Evolutionary conservation across 2,329 filamentous ascomycete genomes (phyloP), one percentile per base, ranked within the genome.

Genomic region (Fusarium siculi): DNA sequence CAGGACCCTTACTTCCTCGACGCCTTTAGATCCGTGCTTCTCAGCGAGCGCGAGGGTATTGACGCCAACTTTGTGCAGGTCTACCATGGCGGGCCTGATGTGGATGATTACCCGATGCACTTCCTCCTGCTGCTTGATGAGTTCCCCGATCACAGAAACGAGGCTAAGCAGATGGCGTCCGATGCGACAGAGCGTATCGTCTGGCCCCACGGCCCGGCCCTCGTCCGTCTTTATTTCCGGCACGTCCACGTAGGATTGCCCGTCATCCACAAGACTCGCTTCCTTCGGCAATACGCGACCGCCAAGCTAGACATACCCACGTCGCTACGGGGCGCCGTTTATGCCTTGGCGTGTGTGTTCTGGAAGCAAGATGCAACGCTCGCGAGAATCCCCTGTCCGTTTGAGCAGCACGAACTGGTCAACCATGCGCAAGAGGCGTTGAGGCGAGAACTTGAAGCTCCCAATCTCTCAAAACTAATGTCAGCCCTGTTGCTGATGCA

Each of bases 1-100:
- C 85, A 87, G 69, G 85, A 87, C 60, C 81, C 84, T 4, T 81
- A 85, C 68, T 80, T 87, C 14, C 79, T 87, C 9, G 82, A 84
- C 42, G 85, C 84, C 16, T 86, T 87, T 60, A 79, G 85, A 23
- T 86, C 85, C 40, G 81, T 84, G 23, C 82, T 87, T 34, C 76
- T 86, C 49, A 85, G 85, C 47, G 81, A 82, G 53, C 82, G 83
- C n/a, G 80, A 81, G 23, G 82, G 83, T 32, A 79, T 86, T 12
- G 84, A 85, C 63, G 84, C 83, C 66, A 84, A 85, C 54, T 81
- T 86, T 53, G 77, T 84, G 25, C 84, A 85, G 57, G 82, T 85
- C 2, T 80, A 82, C 42, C 72, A 79, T 19, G 84, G 84, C 15
- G 76, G 81, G 53, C 58, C 77, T 6, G 69, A 77, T 37, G 67